These are phyloP conservation scores for Aeminium ludgeri DNA, from an alignment of 495 filamentous ascomycete genomes.

Conservation along the genomic window DNA sequence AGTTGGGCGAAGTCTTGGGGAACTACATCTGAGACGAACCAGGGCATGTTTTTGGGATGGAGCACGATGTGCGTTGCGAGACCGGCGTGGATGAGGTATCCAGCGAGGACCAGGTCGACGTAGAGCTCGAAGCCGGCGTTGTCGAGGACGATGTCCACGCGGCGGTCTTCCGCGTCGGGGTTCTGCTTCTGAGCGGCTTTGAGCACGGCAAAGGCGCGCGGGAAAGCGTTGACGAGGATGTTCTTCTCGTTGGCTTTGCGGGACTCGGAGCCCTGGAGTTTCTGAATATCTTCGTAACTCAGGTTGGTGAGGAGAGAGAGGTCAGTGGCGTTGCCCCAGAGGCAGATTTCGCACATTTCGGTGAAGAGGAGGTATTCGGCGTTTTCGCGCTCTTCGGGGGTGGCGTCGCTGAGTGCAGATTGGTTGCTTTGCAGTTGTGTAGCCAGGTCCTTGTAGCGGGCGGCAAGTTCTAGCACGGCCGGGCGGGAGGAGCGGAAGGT, in stretches of 20 bases:
- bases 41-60: conserved; percentile 84
- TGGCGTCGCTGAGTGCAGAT: conserved; percentile 22
- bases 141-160: conserved; percentile 85
- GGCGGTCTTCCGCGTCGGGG: conserved; percentile 35
- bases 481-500: conserved; percentile 87
- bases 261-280: conserved; percentile 75
- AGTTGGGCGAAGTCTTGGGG: conserved; percentile 69
- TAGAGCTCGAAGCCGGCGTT: conserved; percentile 95
- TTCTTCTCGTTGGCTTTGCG: conserved; percentile 73
- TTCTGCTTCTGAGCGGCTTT: conserved; percentile 35
- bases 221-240: conserved; percentile 72
- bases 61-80: conserved; percentile 79
- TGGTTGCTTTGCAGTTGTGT: conserved; percentile 33
- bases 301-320: conserved; percentile 78
- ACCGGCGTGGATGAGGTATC: conserved; percentile 64
- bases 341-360: conserved; percentile 92
- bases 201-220: conserved; percentile 52
- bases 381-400: conserved; percentile 40
- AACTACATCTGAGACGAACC: conserved; percentile 94
- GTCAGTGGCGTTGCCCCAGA: conserved; percentile 97
- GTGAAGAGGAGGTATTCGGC: conserved; percentile 64
- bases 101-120: conserved; percentile 80
- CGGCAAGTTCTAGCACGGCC: conserved; percentile 76
- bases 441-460: conserved; percentile 51
- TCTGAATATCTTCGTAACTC: conserved; percentile 90